These are phyloP conservation scores for Pholiota microspora DNA, from an alignment of 768 basidiomycete species.

Conservation along the genomic window DNA sequence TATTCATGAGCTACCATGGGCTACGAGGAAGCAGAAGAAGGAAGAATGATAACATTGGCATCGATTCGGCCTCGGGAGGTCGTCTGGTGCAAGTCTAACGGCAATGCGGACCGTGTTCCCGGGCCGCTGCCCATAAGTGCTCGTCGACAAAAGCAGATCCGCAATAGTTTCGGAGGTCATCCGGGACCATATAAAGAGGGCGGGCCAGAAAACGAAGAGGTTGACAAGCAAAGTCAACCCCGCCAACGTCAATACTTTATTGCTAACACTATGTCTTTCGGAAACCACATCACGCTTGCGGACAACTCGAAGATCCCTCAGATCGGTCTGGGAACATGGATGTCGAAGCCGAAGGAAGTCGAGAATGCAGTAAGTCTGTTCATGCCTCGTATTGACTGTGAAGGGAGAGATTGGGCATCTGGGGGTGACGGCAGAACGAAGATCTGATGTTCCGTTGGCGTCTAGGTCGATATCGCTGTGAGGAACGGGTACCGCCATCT, in stretches of 20 bases:
- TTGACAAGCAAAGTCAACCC: not conserved
- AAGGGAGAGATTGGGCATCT: not conserved
- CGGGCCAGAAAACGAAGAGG: not conserved
- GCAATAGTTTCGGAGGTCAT: not conserved
- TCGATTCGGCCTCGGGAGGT: not conserved
- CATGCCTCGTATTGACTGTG: not conserved
- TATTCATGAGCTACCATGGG: too few species aligned
- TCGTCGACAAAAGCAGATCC: not conserved
- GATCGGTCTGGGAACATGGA: conserved; percentile 84
- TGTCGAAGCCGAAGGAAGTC: conserved; percentile 73
- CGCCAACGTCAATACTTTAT: not conserved
- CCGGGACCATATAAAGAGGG: not conserved
- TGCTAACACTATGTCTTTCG: conserved; percentile 34
- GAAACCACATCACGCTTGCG: conserved; percentile 39
- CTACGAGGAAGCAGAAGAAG: not conserved
- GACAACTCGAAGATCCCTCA: conserved; percentile 60
- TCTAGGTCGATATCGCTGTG: conserved; percentile 73
- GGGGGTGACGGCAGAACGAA: not conserved
- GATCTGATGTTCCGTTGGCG: not conserved
- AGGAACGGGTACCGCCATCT: conserved; percentile 80
- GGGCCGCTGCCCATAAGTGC: not conserved
- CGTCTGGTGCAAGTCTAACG: conserved; percentile 1
- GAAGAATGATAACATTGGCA: not conserved
- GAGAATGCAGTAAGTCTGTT: conserved; percentile 56
- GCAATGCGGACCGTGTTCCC: conserved; percentile 1